Evolutionary conservation across 1,284 basidiomycete genomes (phyloP).

Genomic region (Moniliella sp.): DNA sequence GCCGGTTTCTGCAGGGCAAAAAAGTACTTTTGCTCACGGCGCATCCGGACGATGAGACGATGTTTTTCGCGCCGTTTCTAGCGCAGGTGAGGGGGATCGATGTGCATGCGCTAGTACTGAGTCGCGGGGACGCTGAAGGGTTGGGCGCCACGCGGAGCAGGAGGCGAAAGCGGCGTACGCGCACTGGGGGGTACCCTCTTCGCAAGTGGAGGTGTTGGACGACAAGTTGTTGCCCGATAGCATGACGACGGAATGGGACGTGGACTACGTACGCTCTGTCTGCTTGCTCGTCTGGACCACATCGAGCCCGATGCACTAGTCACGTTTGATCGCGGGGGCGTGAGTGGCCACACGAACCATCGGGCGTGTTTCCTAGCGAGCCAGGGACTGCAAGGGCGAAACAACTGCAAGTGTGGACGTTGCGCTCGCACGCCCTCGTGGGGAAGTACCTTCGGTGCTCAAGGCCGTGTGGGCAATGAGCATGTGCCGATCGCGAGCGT

Average conservation of each 20-base stretch:
- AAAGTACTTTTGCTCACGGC: conserved; percentile 49
- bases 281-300: conserved; percentile 43
- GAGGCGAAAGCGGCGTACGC: conserved; percentile 43
- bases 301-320: conserved; percentile 40
- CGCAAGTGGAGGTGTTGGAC: conserved; percentile 47
- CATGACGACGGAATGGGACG: conserved; percentile 49
- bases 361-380: conserved; percentile 45
- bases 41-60: conserved; percentile 73
- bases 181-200: conserved; percentile 45
- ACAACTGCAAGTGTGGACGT: conserved; percentile 1
- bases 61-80: conserved; percentile 74
- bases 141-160: conserved; percentile 44
- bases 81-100: conserved; percentile 36
- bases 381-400: too few species aligned
- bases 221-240: conserved; percentile 60
- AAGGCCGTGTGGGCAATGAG: conserved; percentile 4
- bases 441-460: conserved; percentile 12
- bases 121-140: conserved; percentile 55
- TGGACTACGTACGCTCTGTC: conserved; percentile 43
- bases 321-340: conserved; percentile 63
- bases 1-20: not conserved
- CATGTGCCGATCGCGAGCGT: not conserved
- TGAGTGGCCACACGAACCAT: conserved; percentile 79
- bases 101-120: conserved; percentile 37
- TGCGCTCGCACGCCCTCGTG: conserved; percentile 8